Base-by-base conservation (phyloP, 352 stramenopile species). In the Phytophthora pini region DNA sequence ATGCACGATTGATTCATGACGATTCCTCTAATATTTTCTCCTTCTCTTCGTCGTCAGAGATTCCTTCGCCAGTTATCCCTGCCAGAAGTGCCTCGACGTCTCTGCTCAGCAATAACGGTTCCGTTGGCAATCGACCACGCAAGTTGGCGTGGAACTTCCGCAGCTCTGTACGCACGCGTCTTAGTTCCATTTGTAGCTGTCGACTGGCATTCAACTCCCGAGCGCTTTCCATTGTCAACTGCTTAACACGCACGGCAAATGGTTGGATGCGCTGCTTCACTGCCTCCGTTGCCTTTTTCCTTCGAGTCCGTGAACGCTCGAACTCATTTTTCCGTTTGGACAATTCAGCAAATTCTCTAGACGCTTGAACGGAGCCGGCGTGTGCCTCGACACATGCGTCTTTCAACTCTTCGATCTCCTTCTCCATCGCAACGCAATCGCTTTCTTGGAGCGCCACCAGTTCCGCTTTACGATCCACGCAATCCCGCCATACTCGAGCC, bases 401-500 rank as follows among this genome's bases (percentile, higher is more conserved):
- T 39, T 79, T 78, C 1, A 92, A 70, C 48, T 80, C 32, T 5
- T 73, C 71, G 34, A 94, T 61, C 59, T 89, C 78, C 1, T 59
- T 65, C 56, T 89, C 82, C 49, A 87, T 67, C 11, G 61, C 74
- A 5, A 68, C 40, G 13, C 63, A 82, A 12, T 77, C 66, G 2
- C 61, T 59, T 38, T 91, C 80, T 50, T 83, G 70, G 40, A 90
- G 67, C 27, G 64, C 76, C 8, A 55, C 53, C 32, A 90, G 61
- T 32, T 77, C 46, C 24, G 76, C 17, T 41, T 82, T 84, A 38
- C 73, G 63, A 49, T 85, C 84, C 17, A 88, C 59, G 20, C 80
- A 88, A 48, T 91, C 83, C 1, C 76, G 74, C 86, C 86, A 94
- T 13, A 92, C 82, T 6, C 70, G 71, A 38, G 86, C 80, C 44